Percentiles rank a stretch among this genome's conserved stretches.
Conservation (phyloP, 106 monocot genomes). For the Agapanthus africanus region DNA sequence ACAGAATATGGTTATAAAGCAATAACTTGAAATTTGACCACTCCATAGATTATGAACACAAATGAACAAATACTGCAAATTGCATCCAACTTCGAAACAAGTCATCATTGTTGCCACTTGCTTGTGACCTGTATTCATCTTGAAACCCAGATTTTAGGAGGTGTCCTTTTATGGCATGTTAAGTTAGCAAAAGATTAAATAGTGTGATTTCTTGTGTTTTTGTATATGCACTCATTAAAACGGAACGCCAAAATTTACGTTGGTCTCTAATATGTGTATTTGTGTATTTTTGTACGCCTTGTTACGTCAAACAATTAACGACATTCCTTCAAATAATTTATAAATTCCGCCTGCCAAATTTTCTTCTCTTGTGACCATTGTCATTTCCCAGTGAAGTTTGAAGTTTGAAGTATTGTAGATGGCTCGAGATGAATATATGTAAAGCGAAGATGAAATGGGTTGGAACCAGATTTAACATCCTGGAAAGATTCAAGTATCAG, state of each 20-base stretch:
- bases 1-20: background rate
- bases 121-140: background rate
- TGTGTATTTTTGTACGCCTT: too few species aligned
- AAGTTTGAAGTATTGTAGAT: conserved; percentile 49
- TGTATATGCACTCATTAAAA: too few species aligned
- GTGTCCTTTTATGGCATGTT: background rate
- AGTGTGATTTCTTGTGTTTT: background rate
- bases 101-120: background rate
- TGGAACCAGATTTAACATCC: conserved; percentile 44
- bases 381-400: conserved; percentile 32
- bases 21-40: background rate
- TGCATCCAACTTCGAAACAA: background rate
- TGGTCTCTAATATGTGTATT: too few species aligned
- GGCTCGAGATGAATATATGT: conserved; percentile 56
- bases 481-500: conserved; percentile 23
- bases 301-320: background rate
- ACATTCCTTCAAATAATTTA: conserved; percentile 1
- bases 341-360: conserved; percentile 33
- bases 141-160: background rate
- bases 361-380: conserved; percentile 33
- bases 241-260: too few species aligned
- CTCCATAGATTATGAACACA: background rate
- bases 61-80: background rate
- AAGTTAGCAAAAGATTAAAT: background rate
- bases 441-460: conserved; percentile 49